Evolutionary conservation across 352 stramenopile species (phyloP).

Genomic region (Globisporangium abappressorium): DNA sequence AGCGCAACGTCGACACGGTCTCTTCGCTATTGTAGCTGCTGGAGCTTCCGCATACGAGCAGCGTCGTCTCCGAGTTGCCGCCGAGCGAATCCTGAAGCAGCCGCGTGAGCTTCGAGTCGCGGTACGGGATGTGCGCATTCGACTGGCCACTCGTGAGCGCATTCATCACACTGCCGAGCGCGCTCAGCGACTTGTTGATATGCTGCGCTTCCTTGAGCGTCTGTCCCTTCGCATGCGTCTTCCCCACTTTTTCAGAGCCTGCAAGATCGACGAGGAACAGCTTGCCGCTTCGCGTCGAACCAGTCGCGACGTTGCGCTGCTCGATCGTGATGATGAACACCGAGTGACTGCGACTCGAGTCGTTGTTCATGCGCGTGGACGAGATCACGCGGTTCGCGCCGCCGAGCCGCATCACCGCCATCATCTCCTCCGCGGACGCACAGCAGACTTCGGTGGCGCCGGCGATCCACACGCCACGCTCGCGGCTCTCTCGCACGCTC

Average conservation of each 20-base stretch:
- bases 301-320: constrained; percentile 62
- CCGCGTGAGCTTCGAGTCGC: constrained; percentile 87
- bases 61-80: constrained; percentile 72
- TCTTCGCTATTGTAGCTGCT: constrained; percentile 73
- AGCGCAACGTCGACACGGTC: constrained; percentile 72
- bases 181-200: constrained; percentile 91
- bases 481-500: constrained; percentile 53
- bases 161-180: constrained; percentile 89
- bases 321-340: constrained; percentile 98
- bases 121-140: constrained; percentile 87
- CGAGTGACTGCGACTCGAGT: constrained; percentile 91
- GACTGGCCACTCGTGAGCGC: constrained; percentile 80
- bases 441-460: constrained; percentile 64
- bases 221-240: constrained; percentile 88
- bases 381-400: constrained; percentile 91
- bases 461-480: constrained; percentile 63
- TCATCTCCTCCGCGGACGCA: constrained; percentile 57
- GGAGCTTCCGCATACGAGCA: constrained; percentile 64
- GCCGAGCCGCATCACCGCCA: constrained; percentile 85
- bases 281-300: constrained; percentile 84
- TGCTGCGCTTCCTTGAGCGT: constrained; percentile 84
- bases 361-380: constrained; percentile 90
- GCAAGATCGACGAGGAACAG: constrained; percentile 88
- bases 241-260: constrained; percentile 73
- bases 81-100: constrained; percentile 85